These are phyloP conservation scores for Aureobasidium sp. DNA, from an alignment of 2,329 filamentous ascomycete genomes.

Conservation along the genomic window DNA sequence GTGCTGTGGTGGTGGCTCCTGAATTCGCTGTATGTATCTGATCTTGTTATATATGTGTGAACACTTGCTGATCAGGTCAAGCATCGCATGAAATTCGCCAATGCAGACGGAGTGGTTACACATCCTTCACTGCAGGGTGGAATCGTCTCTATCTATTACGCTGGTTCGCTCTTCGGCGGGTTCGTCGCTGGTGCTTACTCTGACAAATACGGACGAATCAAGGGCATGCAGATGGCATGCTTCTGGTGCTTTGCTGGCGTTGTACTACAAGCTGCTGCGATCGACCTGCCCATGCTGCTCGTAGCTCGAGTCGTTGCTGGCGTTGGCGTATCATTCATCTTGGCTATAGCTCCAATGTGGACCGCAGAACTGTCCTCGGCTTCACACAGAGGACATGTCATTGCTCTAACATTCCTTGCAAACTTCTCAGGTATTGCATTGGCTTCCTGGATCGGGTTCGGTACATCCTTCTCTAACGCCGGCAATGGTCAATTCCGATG, in stretches of 20 bases:
- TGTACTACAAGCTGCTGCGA: conserved; percentile 21
- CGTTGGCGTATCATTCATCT: conserved; percentile 21
- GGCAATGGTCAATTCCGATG: conserved; percentile 21
- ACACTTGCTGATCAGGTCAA: background rate
- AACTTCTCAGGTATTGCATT: conserved; percentile 28
- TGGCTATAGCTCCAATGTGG: conserved; percentile 12
- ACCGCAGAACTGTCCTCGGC: conserved; percentile 22
- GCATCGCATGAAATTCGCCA: background rate
- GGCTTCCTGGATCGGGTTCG: conserved; percentile 26
- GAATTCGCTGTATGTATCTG: no score
- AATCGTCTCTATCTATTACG: conserved; percentile 16
- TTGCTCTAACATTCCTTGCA: conserved; percentile 22
- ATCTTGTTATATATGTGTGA: background rate
- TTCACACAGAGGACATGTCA: conserved; percentile 19
- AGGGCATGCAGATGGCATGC: conserved; percentile 22
- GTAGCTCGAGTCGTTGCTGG: conserved; percentile 23
- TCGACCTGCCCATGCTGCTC: conserved; percentile 21
- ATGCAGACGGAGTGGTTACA: background rate
- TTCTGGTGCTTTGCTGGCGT: conserved; percentile 22
- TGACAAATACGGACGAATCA: conserved; percentile 23
- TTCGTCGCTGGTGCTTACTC: conserved; percentile 12
- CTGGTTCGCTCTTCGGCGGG: conserved; percentile 20
- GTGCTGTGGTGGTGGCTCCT: no score
- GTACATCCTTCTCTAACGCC: conserved; percentile 18
- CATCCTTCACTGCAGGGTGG: conserved; percentile 15